A percentile compares a stretch with the other conserved stretches of the same genome.
phyloP scores from a whole-genome alignment of 371 early-diverging fungal genomes.

The Syncephalastrum racemosum region DNA sequence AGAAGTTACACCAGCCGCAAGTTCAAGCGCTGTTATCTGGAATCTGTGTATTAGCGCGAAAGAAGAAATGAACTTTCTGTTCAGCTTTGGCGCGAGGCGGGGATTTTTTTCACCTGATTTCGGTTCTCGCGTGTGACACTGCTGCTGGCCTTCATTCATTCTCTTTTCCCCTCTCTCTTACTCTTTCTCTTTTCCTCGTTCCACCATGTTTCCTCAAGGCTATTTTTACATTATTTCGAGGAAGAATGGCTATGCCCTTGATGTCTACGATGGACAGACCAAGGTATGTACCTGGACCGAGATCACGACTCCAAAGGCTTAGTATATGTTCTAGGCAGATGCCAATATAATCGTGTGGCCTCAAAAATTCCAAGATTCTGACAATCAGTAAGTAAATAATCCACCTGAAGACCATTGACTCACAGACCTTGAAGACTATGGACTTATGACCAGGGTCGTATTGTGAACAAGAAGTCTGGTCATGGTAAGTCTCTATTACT shows the following conservation, averaged over 20 bases:
- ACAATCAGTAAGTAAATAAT: constrained; percentile 41
- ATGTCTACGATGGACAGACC: constrained; percentile 48
- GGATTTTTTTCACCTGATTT: too few relatives aligned
- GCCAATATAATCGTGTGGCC: constrained; percentile 54
- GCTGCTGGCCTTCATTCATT: too few relatives aligned
- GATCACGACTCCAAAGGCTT: not conserved
- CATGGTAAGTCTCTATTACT: constrained; percentile 30
- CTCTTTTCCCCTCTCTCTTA: too few relatives aligned
- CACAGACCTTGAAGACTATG: constrained; percentile 26
- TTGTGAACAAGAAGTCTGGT: constrained; percentile 49
- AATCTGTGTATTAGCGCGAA: too few relatives aligned
- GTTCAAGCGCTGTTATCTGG: too few relatives aligned
- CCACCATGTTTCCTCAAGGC: constrained; percentile 37
- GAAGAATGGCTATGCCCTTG: constrained; percentile 48
- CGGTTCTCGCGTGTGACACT: too few relatives aligned
- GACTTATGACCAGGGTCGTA: constrained; percentile 38
- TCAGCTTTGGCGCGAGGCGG: too few relatives aligned
- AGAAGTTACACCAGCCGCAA: too few relatives aligned
- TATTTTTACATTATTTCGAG: constrained; percentile 48
- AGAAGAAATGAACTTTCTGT: too few relatives aligned
- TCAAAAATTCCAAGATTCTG: constrained; percentile 50
- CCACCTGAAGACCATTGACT: too few relatives aligned
- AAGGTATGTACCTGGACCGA: constrained; percentile 23
- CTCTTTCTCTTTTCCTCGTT: too few relatives aligned
- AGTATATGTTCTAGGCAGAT: constrained; percentile 27